Base-by-base conservation (phyloP, 495 filamentous ascomycete genomes). In the Xylaria intraflava region DNA sequence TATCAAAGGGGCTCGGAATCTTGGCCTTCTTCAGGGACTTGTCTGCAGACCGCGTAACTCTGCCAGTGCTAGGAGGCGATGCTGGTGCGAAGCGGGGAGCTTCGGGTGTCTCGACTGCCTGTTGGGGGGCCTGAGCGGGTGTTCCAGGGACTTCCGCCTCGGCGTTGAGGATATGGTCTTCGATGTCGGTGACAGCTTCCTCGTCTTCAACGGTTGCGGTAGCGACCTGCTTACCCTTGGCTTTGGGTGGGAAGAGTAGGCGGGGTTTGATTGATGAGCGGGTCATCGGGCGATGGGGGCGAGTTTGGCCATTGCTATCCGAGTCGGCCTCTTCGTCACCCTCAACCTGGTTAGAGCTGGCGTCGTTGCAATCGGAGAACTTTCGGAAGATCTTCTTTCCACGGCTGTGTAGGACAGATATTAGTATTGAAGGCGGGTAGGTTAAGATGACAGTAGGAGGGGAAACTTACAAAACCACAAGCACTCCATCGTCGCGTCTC, bases 361-460 rank as follows among this genome's bases (percentile, higher is more conserved):
- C 53, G 30, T 65, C 55, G 16, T 66, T 69, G 23, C 56, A 43
- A 1, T 75, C 69, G 7, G 65, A 63, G 59, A 84, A 87, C 55
- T 80, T 83, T 59, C 80, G 83, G 76, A 90, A 95, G 42, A 89
- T 75, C 65, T 87, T 90, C 78, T 89, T 91, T 62, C 93, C 93
- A 57, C 93, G 93, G 69, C 92, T 96, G 64, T 23, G 3, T 52
- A 55, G 53, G 27, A 35, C 39, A 2, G 14, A 29, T 19, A 58
- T 70, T 55, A 65, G 58, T 51, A 63, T 57, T 47, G 14, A 23
- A 11, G 46, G 20, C 23, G 46, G 30, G 12, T 30, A 43, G 16
- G 47, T 17, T 9, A 30, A 36, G 29, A 33, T 45, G 43, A 19
- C n/a, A 46, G 47, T 40, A 14, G 3, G 16, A 17, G 11, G 41